Evolutionary conservation across 2,329 filamentous ascomycete species (phyloP).

Genomic region (Penicillium sp.): DNA sequence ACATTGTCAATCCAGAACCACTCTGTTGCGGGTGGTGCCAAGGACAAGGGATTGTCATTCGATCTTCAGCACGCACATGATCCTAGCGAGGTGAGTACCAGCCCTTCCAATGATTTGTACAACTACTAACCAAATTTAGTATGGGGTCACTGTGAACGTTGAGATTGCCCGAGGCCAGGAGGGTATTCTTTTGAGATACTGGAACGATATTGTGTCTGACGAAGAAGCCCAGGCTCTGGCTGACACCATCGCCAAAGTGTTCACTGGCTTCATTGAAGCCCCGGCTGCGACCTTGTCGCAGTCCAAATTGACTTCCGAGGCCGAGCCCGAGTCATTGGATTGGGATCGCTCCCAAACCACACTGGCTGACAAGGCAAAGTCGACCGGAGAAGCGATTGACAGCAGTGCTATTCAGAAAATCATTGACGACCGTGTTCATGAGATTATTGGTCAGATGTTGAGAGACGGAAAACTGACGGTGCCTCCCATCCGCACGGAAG

Average conservation of each 20-base stretch:
- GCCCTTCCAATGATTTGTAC: neutral
- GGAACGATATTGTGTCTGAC: conserved; percentile 40
- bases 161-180: conserved; percentile 37
- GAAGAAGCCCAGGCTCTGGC: conserved; percentile 32
- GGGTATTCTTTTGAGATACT: conserved; percentile 41
- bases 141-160: conserved; percentile 41
- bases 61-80: conserved; percentile 35
- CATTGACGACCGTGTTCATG: conserved; percentile 36
- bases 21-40: conserved; percentile 21
- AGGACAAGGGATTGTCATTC: conserved; percentile 31
- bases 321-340: conserved; percentile 4
- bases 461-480: conserved; percentile 28
- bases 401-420: conserved; percentile 29
- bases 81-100: conserved; percentile 37
- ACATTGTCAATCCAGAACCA: conserved; percentile 43
- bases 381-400: conserved; percentile 17
- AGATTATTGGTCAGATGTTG: conserved; percentile 35
- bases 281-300: conserved; percentile 26
- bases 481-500: conserved; percentile 16
- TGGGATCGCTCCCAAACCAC: conserved; percentile 18
- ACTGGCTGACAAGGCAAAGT: conserved; percentile 14
- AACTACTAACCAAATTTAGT: conserved; percentile 26
- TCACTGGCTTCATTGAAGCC: conserved; percentile 33
- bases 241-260: conserved; percentile 32
- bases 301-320: conserved; percentile 15